Base-by-base conservation (phyloP, 129 eudicot species). In the Lactuca saligna region DNA sequence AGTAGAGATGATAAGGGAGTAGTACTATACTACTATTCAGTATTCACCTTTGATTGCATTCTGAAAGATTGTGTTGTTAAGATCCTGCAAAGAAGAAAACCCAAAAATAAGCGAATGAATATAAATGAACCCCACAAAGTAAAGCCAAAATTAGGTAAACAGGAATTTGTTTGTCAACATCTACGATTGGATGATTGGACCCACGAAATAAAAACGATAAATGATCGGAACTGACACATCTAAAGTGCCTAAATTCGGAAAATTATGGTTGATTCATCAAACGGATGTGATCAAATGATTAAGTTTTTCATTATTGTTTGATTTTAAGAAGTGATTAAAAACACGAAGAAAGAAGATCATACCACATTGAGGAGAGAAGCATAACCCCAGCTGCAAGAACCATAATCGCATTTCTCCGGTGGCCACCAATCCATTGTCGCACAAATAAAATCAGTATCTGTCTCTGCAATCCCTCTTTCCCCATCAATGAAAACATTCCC, bases 361-460 rank as follows among this genome's bases (percentile, higher is more conserved):
- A 93, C 98, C 88, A 89, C 75, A 73, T 87, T 86, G 44, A 89
- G 91, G 31, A 89, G 85, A 71, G 98, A 93, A 81, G 98, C 85
- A 58, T 64, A 70, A 68, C 48, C 98, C 98, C 98, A 93, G 79
- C 85, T 78, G 54, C 98, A 93, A 71, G 92, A 66, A 29, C 95
- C 97, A 85, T 87, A 89, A 68, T 93, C 97, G 77, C 98, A 93
- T 74, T 93, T 93, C 66, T 89, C 87, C 75, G 96, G 95, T 63
- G 98, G 98, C 98, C 98, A 93, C 98, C 98, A 93, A 80, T 93
- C 99, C 79, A 93, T 35, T 0, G 99, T 93, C 10, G 95, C 93
- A 78, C 99, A 93, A 7, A 93, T 62, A 71, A 81, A 93, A 79
- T 93, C 78, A 48, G 38, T 78, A 62, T 91, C 96, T 35, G 61